Base-by-base conservation (phyloP, 2,329 filamentous ascomycete genomes). In the Monilinia aucupariae region DNA sequence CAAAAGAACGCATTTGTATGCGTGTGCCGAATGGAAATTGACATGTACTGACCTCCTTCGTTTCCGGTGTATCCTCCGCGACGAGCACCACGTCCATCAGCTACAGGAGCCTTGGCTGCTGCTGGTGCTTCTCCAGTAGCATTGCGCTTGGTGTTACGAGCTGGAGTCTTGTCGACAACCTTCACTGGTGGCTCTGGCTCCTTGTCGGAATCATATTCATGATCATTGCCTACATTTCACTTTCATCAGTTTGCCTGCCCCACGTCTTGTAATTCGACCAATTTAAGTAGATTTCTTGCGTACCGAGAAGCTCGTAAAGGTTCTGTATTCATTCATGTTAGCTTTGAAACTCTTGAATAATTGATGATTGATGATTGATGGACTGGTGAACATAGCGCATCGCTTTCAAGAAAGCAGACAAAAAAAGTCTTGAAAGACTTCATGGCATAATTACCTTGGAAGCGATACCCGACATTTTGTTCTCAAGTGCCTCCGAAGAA, bases 261-360 rank as follows among this genome's bases (percentile, higher is more conserved):
- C 63, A 63, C 67, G 66, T 52, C 61, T 61, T 65, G 62, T 67
- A 62, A 39, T 39, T 39, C 15, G 3, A 39, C 12, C 5, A 39
- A 2, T 54, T 65, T 58, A 56, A 58, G 52, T 48, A 63, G 50
- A 59, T 67, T 69, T 71, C 79, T 22, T 75, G 62, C 69, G 65
- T 96, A 97, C 94, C 93, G 85, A 99, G 91, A 82, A 96, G 88
- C 85, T 94, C 93, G 85, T 90, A 97, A 76, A 90, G 88, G 85
- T 99, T 99, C 94, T 97, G 74, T 71, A 69, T 68, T 71, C 56
- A 63, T 66, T 61, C 54, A 66, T 65, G 71, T 81, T 71, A 82
- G 78, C 71, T 37, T 49, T 53, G 25, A 45, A n/a, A 47, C 61
- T 48, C 64, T 66, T 47, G 66, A 68, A 65, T 62, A 59, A 61